phyloP scores from a whole-genome alignment of 768 basidiomycete species.

The Suillus bovinus region DNA sequence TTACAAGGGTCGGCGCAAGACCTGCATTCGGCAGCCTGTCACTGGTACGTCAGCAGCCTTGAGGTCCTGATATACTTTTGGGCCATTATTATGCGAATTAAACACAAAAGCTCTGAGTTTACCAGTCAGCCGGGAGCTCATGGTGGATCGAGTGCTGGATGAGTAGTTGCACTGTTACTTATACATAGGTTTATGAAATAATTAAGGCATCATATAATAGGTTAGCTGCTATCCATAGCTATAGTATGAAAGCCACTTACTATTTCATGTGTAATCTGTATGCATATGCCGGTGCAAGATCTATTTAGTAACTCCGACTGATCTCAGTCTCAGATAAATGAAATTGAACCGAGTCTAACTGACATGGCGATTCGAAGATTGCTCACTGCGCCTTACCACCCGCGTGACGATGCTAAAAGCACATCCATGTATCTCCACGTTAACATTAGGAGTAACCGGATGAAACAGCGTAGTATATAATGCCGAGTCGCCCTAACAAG shows the following conservation, averaged over 20 bases:
- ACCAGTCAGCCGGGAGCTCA: slow-evolving; percentile 23
- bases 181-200: neutral
- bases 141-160: slow-evolving; percentile 9
- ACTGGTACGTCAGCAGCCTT: slow-evolving; percentile 62
- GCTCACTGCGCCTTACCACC: neutral
- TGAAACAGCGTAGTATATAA: neutral
- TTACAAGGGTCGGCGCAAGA: slow-evolving; percentile 79
- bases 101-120: slow-evolving; percentile 25
- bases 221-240: too few relatives aligned
- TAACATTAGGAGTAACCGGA: neutral
- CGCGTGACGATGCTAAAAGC: neutral
- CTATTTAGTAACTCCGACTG: neutral
- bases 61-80: slow-evolving; percentile 50
- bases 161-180: neutral
- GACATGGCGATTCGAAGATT: neutral
- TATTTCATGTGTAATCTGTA: neutral
- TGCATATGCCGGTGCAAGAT: neutral
- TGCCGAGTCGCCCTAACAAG: neutral
- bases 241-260: neutral
- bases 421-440: neutral
- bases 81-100: slow-evolving; percentile 33
- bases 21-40: slow-evolving; percentile 65
- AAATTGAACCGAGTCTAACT: neutral
- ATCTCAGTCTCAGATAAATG: neutral
- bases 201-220: too few relatives aligned